Evolutionary conservation across 306 rosid genomes (phyloP), one percentile per base, ranked within the genome.

Genomic region (Lotus japonicus): DNA sequence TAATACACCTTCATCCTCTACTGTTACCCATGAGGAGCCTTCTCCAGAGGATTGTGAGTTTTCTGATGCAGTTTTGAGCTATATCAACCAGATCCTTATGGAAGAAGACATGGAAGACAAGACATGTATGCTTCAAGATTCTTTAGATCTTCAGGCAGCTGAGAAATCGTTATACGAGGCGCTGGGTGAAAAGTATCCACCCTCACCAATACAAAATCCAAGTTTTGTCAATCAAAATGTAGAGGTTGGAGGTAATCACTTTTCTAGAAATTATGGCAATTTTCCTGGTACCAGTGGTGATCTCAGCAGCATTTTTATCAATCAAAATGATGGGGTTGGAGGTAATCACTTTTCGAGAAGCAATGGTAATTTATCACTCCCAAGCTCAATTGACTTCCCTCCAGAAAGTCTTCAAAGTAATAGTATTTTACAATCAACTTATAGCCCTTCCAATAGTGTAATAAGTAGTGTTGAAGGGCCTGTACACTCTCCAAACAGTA

Each of bases 21-120:
- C 61, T 77, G 74, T 71, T 62, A 78, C 75, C 43, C 86, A 67
- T 0, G 97, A 81, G 73, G 97, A 86, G 6, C 88, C 83, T 81
- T 89, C 82, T 17, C 83, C 74, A 1, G 99, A 95, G 74, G 96
- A 90, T 4, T 95, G 92, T 70, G 99, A 95, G 46, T 95, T 95
- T 80, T 88, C 97, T 14, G 96, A 95, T 87, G 75, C 80, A 2
- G 83, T 88, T 79, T 85, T 95, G 84, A 69, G 71, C 7, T 95
- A 84, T 80, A 95, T 95, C 52, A 88, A 58, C 81, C 95, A 88
- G 82, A 95, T 90, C 67, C 99, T 95, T 13, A 95, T 95, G 99
- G 97, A 95, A 67, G 97, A 90, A 77, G 99, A 90, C 65, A 73
- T 88, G 85, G 99, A 90, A 72, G 99, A 88, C 44, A 90, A 82